Base-by-base conservation (phyloP, 768 basidiomycete genomes). In the Glaciozyma martinii region DNA sequence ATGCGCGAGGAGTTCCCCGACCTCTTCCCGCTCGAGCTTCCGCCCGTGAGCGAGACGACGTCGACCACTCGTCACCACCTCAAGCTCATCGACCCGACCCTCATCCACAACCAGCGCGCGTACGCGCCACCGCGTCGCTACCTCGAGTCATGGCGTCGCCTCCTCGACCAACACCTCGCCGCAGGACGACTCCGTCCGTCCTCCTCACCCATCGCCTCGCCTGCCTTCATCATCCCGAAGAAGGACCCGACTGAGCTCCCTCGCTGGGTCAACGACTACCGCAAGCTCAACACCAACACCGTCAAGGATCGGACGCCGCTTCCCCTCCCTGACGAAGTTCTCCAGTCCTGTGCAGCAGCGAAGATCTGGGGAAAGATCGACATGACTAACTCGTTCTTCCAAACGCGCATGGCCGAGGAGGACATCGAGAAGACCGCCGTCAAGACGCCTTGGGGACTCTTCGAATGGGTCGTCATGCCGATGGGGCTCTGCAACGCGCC, bases 341-440 rank as follows among this genome's bases (percentile, higher is more conserved):
- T 66, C 30, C 30, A 61, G 19, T 29, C 37, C 37, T 47, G 56
- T 5, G 56, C 56, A 21, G 21, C 16, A 13, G 57, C 66, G 16
- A 59, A 59, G 53, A 19, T 55, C 56, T 66, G 58, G 56, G 61
- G 60, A 30, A 66, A 63, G 56, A 40, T 66, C 13, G 66, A 71
- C 60, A 62, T 71, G 47, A 55, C 62, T 9, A 59, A 64, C 23
- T 63, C 66, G 8, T 71, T 65, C 61, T 65, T 65, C 58, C 61
- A 66, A 32, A 49, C 62, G 6, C 52, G 53, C 18, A 66, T 71
- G 44, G 52, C 23, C 4, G 43, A 60, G 21, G 62, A 64, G 15
- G 61, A 71, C 54, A 66, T 66, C 46, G 60, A 54, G 55, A 68
- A 71, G 47, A 68, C 67, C 1, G 67, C 71, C 2, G 59, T 71